A percentile compares a stretch with the other conserved stretches of the same genome.
Conservation (phyloP, 2,329 filamentous ascomycete species). For the Penicillium sp. region DNA sequence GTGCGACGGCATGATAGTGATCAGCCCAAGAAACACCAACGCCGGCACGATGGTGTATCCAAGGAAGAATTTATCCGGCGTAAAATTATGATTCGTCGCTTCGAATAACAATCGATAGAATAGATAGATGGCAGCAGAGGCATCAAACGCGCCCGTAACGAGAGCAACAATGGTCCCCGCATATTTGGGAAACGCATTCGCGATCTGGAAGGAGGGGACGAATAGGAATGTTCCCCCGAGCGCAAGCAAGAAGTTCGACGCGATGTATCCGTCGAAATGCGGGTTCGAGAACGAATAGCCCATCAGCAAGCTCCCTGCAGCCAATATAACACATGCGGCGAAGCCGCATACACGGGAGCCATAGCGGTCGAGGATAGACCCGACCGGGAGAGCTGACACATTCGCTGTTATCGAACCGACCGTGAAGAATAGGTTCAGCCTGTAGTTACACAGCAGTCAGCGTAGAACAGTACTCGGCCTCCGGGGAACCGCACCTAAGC, state of each 20-base stretch:
- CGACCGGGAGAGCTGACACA: conserved; percentile 81
- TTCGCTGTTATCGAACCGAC: conserved; percentile 87
- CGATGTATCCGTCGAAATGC: conserved; percentile 72
- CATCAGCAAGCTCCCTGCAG: conserved; percentile 71
- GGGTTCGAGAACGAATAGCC: conserved; percentile 67
- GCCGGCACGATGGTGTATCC: conserved; percentile 72
- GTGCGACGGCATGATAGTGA: conserved; percentile 70
- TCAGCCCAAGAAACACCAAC: conserved; percentile 66
- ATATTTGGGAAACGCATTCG: conserved; percentile 77
- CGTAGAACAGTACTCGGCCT: neutral
- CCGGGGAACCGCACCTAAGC: conserved; percentile 45
- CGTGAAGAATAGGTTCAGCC: conserved; percentile 89
- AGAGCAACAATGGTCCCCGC: conserved; percentile 77
- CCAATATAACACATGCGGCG: conserved; percentile 69
- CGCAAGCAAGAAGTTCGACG: conserved; percentile 75
- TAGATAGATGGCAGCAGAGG: conserved; percentile 78
- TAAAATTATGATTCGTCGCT: conserved; percentile 46
- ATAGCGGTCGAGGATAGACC: conserved; percentile 80
- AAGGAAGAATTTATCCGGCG: conserved; percentile 70
- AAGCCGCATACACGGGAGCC: conserved; percentile 80
- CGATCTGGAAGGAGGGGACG: conserved; percentile 80
- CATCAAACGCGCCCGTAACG: conserved; percentile 81
- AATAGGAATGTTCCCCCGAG: conserved; percentile 81
- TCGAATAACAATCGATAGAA: conserved; percentile 76
- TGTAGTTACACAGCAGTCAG: conserved; percentile 23